Conservation (phyloP, 2,329 filamentous ascomycete genomes). For the Penicillium italicum region DNA sequence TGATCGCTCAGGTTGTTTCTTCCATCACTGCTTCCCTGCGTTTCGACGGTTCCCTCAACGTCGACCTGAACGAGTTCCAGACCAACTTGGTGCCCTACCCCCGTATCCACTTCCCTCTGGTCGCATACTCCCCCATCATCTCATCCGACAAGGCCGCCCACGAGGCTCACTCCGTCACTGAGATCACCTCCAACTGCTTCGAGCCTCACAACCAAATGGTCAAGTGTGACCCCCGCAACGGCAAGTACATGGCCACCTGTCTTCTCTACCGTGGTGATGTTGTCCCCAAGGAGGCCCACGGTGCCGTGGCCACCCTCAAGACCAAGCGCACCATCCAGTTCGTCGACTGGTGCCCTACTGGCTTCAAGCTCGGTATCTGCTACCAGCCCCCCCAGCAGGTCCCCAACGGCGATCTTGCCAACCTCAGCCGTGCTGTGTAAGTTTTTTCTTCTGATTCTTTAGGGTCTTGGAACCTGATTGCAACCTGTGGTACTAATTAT, state of each 20-base stretch:
- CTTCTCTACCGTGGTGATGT: slow-evolving; percentile 98
- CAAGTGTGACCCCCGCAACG: slow-evolving; percentile 96
- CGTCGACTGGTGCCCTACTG: slow-evolving; percentile 99
- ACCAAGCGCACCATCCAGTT: slow-evolving; percentile 99
- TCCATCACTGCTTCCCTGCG: slow-evolving; percentile 98
- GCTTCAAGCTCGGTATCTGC: slow-evolving; percentile 99
- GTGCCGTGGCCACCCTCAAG: slow-evolving; percentile 91
- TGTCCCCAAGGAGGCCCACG: slow-evolving; percentile 91
- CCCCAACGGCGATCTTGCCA: slow-evolving; percentile 93
- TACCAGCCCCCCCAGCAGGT: slow-evolving; percentile 97
- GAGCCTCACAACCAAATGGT: slow-evolving; percentile 99
- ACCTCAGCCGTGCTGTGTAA: slow-evolving; percentile 97
- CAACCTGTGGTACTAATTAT: slow-evolving; percentile 24
- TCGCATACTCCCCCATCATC: slow-evolving; percentile 91
- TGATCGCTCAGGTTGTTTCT: slow-evolving; percentile 98
- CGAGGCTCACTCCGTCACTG: slow-evolving; percentile 96
- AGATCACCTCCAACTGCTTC: slow-evolving; percentile 99
- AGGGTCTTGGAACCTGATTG: slow-evolving; percentile 9
- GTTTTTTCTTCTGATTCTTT: slow-evolving; percentile 39
- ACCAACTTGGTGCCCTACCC: slow-evolving; percentile 99
- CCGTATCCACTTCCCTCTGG: slow-evolving; percentile 98
- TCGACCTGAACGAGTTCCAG: slow-evolving; percentile 99
- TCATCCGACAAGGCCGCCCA: slow-evolving; percentile 93
- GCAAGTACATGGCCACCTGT: slow-evolving; percentile 99
- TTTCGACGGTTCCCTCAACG: slow-evolving; percentile 97